Evolutionary conservation across 1,284 basidiomycete genomes (phyloP).

Genomic region (Cutaneotrichosporon cavernicola): DNA sequence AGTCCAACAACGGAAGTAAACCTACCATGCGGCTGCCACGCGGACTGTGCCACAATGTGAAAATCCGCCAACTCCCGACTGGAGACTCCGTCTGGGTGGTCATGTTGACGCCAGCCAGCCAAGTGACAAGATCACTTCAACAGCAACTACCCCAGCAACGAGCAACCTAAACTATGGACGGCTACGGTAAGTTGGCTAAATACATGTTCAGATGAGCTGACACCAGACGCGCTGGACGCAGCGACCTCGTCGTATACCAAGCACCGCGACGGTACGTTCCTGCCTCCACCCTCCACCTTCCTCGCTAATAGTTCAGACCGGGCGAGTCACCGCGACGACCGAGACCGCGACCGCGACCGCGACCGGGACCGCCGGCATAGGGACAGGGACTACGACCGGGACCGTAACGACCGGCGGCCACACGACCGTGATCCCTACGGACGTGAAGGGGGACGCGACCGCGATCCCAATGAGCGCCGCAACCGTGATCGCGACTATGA

Average conservation of each 20-base stretch:
- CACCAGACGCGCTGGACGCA: slow-evolving; percentile 33
- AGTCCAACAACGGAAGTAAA: background rate
- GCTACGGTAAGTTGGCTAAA: slow-evolving; percentile 31
- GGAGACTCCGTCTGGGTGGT: slow-evolving; percentile 2
- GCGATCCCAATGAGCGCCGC: slow-evolving; percentile 20
- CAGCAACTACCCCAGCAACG: slow-evolving; percentile 5
- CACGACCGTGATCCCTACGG: slow-evolving; percentile 21
- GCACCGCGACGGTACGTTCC: slow-evolving; percentile 24
- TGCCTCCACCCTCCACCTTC: background rate
- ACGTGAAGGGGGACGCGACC: slow-evolving; percentile 17
- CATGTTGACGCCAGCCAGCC: background rate
- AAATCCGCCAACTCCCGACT: background rate
- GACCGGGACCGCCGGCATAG: slow-evolving; percentile 14
- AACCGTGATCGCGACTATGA: slow-evolving; percentile 20
- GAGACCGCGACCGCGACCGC: slow-evolving; percentile 14
- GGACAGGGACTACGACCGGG: slow-evolving; percentile 21
- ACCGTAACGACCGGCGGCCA: slow-evolving; percentile 15
- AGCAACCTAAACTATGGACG: slow-evolving; percentile 30
- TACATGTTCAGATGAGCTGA: slow-evolving; percentile 1
- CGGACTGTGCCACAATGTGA: background rate
- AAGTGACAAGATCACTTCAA: background rate
- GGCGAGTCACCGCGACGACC: slow-evolving; percentile 14
- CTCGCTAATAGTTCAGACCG: slow-evolving; percentile 12
- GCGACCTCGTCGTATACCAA: slow-evolving; percentile 35
- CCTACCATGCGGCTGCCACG: background rate